phyloP scores from a whole-genome alignment of 257 asterid species.

The Paulownia fortunei region DNA sequence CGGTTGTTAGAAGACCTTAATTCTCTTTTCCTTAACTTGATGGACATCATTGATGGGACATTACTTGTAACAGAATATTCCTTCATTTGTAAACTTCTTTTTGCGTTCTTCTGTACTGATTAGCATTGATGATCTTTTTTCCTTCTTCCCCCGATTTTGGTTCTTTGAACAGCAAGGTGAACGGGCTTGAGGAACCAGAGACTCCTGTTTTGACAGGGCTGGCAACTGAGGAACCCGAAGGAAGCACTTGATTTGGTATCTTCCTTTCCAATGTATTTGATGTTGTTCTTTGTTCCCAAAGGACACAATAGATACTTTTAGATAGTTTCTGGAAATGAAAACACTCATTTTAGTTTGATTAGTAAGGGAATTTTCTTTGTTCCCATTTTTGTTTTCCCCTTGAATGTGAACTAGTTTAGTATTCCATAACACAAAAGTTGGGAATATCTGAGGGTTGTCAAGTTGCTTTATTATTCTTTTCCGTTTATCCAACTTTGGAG shows the following conservation, averaged over 20 bases:
- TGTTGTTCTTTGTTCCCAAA: constrained; percentile 21
- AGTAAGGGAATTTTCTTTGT: constrained; percentile 19
- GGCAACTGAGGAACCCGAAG: constrained; percentile 49
- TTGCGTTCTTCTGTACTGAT: not conserved
- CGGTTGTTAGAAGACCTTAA: not conserved
- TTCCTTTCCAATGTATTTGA: constrained; percentile 27
- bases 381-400: not conserved
- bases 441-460: constrained; percentile 9
- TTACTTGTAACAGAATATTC: not conserved
- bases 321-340: constrained; percentile 28
- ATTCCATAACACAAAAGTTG: constrained; percentile 11
- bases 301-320: constrained; percentile 18
- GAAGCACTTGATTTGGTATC: constrained; percentile 45
- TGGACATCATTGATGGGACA: not conserved
- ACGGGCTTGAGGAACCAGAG: constrained; percentile 48
- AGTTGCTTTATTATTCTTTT: not conserved
- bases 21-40: not conserved
- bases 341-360: constrained; percentile 20
- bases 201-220: constrained; percentile 48
- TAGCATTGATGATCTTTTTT: constrained; percentile 17
- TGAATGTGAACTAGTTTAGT: constrained; percentile 21
- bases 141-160: not conserved
- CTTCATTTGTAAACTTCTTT: not conserved
- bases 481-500: not conserved
- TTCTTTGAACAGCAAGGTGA: constrained; percentile 44